Base-by-base conservation (phyloP, 164 flowering plant genomes). In the Aristolochia contorta region DNA sequence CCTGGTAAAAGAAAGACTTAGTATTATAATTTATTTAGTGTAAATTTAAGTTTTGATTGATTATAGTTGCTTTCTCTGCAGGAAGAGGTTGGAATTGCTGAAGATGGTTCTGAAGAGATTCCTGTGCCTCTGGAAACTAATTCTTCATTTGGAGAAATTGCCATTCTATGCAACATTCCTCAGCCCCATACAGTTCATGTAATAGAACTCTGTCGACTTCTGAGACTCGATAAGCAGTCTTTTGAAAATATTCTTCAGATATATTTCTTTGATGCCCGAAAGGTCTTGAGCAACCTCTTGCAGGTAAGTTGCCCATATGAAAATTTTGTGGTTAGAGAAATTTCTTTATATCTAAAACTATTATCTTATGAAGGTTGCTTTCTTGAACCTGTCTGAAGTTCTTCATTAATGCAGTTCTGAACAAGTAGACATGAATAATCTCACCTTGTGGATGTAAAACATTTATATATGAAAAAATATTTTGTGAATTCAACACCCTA, bases 91-190 rank as follows among this genome's bases (percentile, higher is more conserved):
- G 79, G 78, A 43, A 75, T 71, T 21, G 77, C 74, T 15, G 82
- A 75, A 62, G 88, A 85, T 79, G 96, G 82, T 63, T 63, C 75
- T 62, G 87, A 87, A 70, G 84, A 80, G 57, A 71, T 77, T 14
- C 67, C 80, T 54, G 63, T 77, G n/a, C 55, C 33, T 64, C 69
- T 92, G 43, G 59, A 75, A 59, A 79, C 82, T 43, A 43, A 81
- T 62, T 80, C 76, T 70, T 77, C 83, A 27, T 80, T 89, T 63
- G 98, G 98, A 24, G 89, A 83, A 65, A 74, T 87, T 58, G 86
- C 96, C 15, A 76, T 89, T 59, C 85, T 92, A 47, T 89, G 93
- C 81, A 92, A 89, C 80, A 83, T 83, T 64, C 85, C 98, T 59
- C 96, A 89, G 65, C 96, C 96, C 37, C 83, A 78, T 57, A 85